phyloP scores from a whole-genome alignment of 2,329 filamentous ascomycete species.

The Setomelanomma holmii region DNA sequence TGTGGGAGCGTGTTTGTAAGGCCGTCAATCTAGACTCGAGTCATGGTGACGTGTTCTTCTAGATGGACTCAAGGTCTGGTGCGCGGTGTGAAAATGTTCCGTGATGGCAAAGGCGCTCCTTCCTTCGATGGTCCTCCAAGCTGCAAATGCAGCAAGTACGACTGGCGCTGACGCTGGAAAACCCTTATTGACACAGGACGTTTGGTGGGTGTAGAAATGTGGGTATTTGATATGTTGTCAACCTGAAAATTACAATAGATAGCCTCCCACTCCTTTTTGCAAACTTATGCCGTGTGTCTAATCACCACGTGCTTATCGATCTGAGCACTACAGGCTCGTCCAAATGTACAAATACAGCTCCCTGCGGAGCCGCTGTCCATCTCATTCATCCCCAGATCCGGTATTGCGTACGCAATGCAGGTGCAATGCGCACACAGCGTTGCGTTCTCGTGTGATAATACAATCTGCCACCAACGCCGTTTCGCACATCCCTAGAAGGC shows the following conservation, averaged over 20 bases:
- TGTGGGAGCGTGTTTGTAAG: background rate
- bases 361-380: background rate
- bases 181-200: too few species aligned
- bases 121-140: too few species aligned
- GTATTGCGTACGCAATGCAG: background rate
- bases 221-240: slow-evolving; percentile 4
- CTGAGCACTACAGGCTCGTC: background rate
- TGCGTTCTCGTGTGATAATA: background rate
- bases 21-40: background rate
- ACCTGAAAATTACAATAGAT: background rate
- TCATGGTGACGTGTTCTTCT: too few species aligned
- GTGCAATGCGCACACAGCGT: background rate
- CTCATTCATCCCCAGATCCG: background rate
- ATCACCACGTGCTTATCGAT: background rate
- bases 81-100: too few species aligned
- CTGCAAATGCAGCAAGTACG: too few species aligned
- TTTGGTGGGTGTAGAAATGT: background rate
- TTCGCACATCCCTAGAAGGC: slow-evolving; percentile 17
- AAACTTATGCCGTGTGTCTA: background rate
- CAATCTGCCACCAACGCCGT: slow-evolving; percentile 16
- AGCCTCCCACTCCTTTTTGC: background rate
- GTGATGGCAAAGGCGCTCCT: too few species aligned
- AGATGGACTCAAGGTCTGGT: too few species aligned
- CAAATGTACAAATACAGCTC: background rate
- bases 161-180: too few species aligned